Conservation (phyloP, 2,329 filamentous ascomycete species). For the Aspergillus carbonarius region DNA sequence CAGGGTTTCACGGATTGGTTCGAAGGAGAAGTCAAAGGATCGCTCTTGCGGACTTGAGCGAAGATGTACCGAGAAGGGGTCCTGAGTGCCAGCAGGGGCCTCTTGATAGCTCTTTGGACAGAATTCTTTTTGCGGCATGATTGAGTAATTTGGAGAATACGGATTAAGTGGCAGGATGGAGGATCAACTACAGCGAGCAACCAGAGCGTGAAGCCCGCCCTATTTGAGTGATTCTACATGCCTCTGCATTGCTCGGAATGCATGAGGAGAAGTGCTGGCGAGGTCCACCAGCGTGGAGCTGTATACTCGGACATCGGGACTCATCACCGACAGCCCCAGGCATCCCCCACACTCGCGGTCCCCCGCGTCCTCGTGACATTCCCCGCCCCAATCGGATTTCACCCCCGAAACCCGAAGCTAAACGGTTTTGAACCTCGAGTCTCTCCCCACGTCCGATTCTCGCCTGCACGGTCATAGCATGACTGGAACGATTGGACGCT, state of each 20-base stretch:
- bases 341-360: not conserved
- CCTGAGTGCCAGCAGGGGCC: conserved; percentile 24
- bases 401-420: conserved; percentile 25
- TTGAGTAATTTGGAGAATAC: not conserved
- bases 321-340: conserved; percentile 25
- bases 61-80: conserved; percentile 40
- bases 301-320: conserved; percentile 31
- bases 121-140: conserved; percentile 53
- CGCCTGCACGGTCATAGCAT: conserved; percentile 1
- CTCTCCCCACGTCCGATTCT: not conserved
- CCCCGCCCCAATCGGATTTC: conserved; percentile 10
- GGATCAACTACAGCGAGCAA: not conserved
- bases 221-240: conserved; percentile 22
- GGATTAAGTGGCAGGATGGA: not conserved
- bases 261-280: not conserved
- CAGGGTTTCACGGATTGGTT: conserved; percentile 60
- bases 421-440: conserved; percentile 4
- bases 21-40: conserved; percentile 61
- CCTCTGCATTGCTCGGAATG: not conserved
- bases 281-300: conserved; percentile 8
- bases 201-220: not conserved
- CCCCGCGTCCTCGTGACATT: conserved; percentile 1
- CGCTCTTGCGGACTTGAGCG: conserved; percentile 41
- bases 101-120: conserved; percentile 40
- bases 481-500: conserved; percentile 16